Percentiles rank a stretch among this genome's conserved stretches.
These are phyloP conservation scores for Cyberlindnera euphorbiiphila DNA, from an alignment of 805 yeast species.

Conservation along the genomic window DNA sequence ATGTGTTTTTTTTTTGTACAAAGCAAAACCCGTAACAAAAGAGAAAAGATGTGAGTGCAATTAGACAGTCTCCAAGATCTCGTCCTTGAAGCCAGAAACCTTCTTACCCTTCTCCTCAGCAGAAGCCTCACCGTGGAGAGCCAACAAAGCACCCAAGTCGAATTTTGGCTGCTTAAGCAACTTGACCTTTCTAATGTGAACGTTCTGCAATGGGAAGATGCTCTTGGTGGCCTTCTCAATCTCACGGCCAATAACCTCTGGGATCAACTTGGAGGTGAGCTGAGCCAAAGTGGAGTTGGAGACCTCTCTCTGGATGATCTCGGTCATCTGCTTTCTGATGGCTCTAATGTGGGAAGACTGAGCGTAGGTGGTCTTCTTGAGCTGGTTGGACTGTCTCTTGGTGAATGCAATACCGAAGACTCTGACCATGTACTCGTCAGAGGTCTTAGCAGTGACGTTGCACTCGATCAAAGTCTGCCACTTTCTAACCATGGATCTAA, in stretches of 20 bases:
- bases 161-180: conserved; percentile 98
- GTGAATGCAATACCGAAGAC: conserved; percentile 98
- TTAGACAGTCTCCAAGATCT: conserved; percentile 96
- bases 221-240: conserved; percentile 93
- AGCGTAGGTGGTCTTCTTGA: conserved; percentile 97
- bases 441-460: conserved; percentile 95
- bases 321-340: conserved; percentile 87
- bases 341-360: conserved; percentile 90
- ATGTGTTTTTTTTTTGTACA: conserved; percentile 14
- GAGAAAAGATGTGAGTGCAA: too few species aligned
- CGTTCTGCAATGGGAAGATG: conserved; percentile 97
- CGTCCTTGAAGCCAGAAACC: conserved; percentile 97
- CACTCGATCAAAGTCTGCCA: conserved; percentile 99
- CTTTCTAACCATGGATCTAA: conserved; percentile 96
- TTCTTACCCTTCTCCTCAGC: conserved; percentile 98
- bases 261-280: conserved; percentile 94
- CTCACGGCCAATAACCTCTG: conserved; percentile 98
- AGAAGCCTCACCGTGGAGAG: conserved; percentile 95
- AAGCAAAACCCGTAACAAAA: conserved; percentile 9
- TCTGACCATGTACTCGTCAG: conserved; percentile 96
- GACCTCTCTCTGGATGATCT: conserved; percentile 95
- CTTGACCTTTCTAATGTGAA: conserved; percentile 98
- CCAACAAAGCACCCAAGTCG: conserved; percentile 93
- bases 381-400: conserved; percentile 94
- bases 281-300: conserved; percentile 93